These are phyloP conservation scores for Cordyceps pruinosa DNA, from an alignment of 2,329 filamentous ascomycete species.

Conservation along the genomic window DNA sequence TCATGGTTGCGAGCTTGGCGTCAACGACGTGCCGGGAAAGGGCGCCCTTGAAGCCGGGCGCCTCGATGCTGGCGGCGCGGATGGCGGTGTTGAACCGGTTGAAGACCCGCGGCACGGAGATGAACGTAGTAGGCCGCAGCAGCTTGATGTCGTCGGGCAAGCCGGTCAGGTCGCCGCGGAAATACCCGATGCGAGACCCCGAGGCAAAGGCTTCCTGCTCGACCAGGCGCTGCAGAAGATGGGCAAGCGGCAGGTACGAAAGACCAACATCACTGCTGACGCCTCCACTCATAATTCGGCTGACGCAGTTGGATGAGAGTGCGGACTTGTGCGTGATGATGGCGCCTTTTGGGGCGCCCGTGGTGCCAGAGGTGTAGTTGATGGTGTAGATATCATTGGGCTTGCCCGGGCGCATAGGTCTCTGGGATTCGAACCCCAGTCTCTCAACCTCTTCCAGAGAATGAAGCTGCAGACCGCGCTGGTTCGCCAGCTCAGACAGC, in stretches of 20 bases:
- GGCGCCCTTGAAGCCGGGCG: conserved; percentile 71
- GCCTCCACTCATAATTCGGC: conserved; percentile 49
- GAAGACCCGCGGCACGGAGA: conserved; percentile 84
- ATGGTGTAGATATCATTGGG: conserved; percentile 78
- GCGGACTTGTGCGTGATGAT: conserved; percentile 76
- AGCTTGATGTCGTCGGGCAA: conserved; percentile 88
- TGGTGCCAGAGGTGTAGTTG: conserved; percentile 86
- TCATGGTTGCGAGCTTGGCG: conserved; percentile 73
- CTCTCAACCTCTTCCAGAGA: conserved; percentile 76
- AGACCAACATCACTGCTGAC: conserved; percentile 54
- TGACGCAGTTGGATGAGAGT: conserved; percentile 61
- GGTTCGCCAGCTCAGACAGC: conserved; percentile 65
- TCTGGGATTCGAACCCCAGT: conserved; percentile 63
- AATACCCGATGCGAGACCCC: conserved; percentile 78
- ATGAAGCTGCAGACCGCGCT: conserved; percentile 70
- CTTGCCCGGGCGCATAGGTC: conserved; percentile 62
- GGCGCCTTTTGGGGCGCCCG: conserved; percentile 76
- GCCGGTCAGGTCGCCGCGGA: conserved; percentile 82
- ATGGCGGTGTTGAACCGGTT: conserved; percentile 85
- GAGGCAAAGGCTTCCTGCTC: conserved; percentile 70
- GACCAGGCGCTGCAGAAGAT: conserved; percentile 83
- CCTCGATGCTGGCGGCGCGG: conserved; percentile 69
- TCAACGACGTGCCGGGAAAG: conserved; percentile 73
- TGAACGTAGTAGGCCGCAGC: conserved; percentile 73
- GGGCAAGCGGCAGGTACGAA: conserved; percentile 88